These are phyloP conservation scores for Russula ochroleuca DNA, from an alignment of 768 basidiomycete genomes.

Conservation along the genomic window DNA sequence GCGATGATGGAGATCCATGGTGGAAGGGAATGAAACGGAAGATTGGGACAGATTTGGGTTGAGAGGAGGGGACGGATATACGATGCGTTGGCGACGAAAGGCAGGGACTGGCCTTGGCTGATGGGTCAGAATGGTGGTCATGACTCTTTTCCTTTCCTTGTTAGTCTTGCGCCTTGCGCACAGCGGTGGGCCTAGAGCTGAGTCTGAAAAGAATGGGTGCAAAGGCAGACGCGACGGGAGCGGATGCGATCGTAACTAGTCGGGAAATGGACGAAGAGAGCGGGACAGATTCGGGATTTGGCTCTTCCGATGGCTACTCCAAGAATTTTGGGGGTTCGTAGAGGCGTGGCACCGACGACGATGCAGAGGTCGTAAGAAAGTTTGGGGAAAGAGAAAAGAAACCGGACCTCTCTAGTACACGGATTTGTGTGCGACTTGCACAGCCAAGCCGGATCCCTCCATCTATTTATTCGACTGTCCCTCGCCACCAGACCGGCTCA, in stretches of 20 bases:
- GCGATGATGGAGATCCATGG: slow-evolving; percentile 21
- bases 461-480: slow-evolving; percentile 8
- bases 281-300: slow-evolving; percentile 3
- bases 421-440: slow-evolving; percentile 10
- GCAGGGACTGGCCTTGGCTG: slow-evolving; percentile 23
- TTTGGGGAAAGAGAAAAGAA: background rate
- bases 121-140: slow-evolving; percentile 21
- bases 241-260: slow-evolving; percentile 27
- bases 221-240: slow-evolving; percentile 4
- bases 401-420: background rate
- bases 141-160: slow-evolving; percentile 3
- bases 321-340: too few relatives aligned
- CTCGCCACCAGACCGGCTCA: background rate
- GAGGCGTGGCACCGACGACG: slow-evolving; percentile 14
- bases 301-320: background rate
- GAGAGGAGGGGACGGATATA: slow-evolving; percentile 16
- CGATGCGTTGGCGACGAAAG: slow-evolving; percentile 21
- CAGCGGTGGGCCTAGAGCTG: slow-evolving; percentile 19
- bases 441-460: slow-evolving; percentile 20
- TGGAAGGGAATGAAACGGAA: slow-evolving; percentile 21
- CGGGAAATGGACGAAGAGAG: slow-evolving; percentile 15
- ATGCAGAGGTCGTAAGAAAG: slow-evolving; percentile 13
- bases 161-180: too few relatives aligned
- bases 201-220: slow-evolving; percentile 14
- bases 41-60: slow-evolving; percentile 20